Evolutionary conservation across 495 filamentous ascomycete species (phyloP), one percentile per base, ranked within the genome.

Genomic region (Hypoxylon fuscum): DNA sequence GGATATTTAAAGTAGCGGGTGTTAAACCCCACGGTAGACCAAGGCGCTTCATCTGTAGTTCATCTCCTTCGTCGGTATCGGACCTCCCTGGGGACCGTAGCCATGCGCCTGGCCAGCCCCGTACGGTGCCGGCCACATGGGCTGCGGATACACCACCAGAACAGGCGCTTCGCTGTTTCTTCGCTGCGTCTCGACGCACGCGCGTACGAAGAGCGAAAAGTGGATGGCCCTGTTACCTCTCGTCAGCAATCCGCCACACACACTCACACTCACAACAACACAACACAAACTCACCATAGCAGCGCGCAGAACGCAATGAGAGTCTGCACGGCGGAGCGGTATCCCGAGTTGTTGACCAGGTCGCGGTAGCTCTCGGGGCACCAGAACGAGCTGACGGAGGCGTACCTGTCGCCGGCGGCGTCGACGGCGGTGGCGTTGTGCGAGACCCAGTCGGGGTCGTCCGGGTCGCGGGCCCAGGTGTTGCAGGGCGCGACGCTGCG

Each of bases 161-260:
- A 35, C 31, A 11, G 66, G 49, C 12, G 15, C 48, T 7, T 45
- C 44, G 18, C 37, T 15, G 54, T 74, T 72, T 15, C 64, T 21
- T 29, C 51, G 60, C 45, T 69, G 47, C 8, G 72, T 75, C 50
- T 79, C 75, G 54, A 75, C 64, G 25, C 77, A 80, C 3, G 74
- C 73, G 10, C 73, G 64, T 1, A 74, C 56, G 41, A 80, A 78
- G n/a, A 80, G 68, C 31, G 69, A 48, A 55, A 80, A 75, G 34
- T 77, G 68, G 45, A 77, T 61, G 14, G 59, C 20, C 38, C 68
- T 44, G 7, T 64, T 27, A 10, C 60, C 3, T 22, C 23, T 25
- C 3, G 62, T 64, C 27, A 74, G 45, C 32, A 72, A 35, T 7
- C 45, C 40, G 22, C 25, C 60, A 41, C 38, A 60, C 34, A n/a